Evolutionary conservation across 140 eudicot genomes (phyloP).

Genomic region (Bidens hawaiensis): DNA sequence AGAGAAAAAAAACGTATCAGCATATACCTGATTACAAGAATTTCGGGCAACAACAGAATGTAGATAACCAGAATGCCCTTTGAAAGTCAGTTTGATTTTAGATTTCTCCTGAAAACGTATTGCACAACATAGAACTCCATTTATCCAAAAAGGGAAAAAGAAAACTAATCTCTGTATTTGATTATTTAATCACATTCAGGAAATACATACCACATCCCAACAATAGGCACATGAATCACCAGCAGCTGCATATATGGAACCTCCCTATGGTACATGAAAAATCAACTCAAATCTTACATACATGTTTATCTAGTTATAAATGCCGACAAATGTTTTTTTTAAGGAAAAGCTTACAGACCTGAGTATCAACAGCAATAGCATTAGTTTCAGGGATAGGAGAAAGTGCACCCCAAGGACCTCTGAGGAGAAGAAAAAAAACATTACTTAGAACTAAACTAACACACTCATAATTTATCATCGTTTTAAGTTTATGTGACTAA

Average conservation of each 20-base stretch:
- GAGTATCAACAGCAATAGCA: constrained; percentile 42
- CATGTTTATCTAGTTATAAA: constrained; percentile 2
- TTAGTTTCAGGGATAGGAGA: constrained; percentile 93
- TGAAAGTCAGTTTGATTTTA: constrained; percentile 60
- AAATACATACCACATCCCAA: constrained; percentile 94
- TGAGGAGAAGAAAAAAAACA: constrained; percentile 24
- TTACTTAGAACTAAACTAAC: constrained; percentile 17
- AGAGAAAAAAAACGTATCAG: neutral
- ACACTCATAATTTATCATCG: neutral
- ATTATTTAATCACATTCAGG: constrained; percentile 22
- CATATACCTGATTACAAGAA: constrained; percentile 63
- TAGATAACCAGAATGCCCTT: constrained; percentile 87
- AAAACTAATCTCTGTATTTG: neutral
- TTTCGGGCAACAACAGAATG: constrained; percentile 70
- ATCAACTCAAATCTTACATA: neutral
- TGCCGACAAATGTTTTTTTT: neutral
- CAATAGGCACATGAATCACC: constrained; percentile 96
- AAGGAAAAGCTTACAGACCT: constrained; percentile 41
- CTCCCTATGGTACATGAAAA: constrained; percentile 38
- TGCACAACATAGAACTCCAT: neutral
- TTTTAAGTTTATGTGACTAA: constrained; percentile 38
- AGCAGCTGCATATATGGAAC: constrained; percentile 78
- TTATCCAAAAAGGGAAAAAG: neutral
- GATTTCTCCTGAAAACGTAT: constrained; percentile 53
- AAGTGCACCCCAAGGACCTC: constrained; percentile 99